Evolutionary conservation across 768 basidiomycete genomes (phyloP).

Genomic region (Mycena rebaudengoi): DNA sequence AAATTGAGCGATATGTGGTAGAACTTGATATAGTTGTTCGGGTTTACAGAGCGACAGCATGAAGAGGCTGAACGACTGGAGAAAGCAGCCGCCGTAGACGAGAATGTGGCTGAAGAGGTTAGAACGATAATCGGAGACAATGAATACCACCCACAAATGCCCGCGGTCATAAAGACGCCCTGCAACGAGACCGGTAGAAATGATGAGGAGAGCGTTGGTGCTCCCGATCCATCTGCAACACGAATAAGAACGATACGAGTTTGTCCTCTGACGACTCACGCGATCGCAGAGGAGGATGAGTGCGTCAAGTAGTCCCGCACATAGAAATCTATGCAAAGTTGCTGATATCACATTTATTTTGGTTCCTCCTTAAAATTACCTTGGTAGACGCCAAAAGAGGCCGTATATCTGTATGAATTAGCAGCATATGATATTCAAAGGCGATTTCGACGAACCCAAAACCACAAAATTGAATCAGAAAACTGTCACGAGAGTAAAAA

Average conservation of each 20-base stretch:
- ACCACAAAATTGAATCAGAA: conserved; percentile 48
- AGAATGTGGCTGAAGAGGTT: conserved; percentile 55
- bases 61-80: conserved; percentile 55
- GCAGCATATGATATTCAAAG: not conserved
- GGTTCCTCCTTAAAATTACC: conserved; percentile 28
- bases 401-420: conserved; percentile 40
- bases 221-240: conserved; percentile 52
- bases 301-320: conserved; percentile 45
- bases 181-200: conserved; percentile 52
- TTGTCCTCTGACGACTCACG: conserved; percentile 29
- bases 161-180: conserved; percentile 63
- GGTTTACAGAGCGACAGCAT: conserved; percentile 50
- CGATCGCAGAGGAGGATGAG: conserved; percentile 45
- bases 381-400: conserved; percentile 47
- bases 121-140: no score
- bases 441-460: conserved; percentile 44
- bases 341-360: conserved; percentile 33
- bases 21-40: conserved; percentile 43
- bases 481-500: conserved; percentile 31
- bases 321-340: conserved; percentile 44
- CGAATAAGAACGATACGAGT: not conserved
- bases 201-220: conserved; percentile 53
- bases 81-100: conserved; percentile 50
- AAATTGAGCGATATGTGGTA: not conserved
- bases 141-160: conserved; percentile 60